These are phyloP conservation scores for Ophiocordyceps sinensis DNA, from an alignment of 2,329 filamentous ascomycete species.

Conservation along the genomic window DNA sequence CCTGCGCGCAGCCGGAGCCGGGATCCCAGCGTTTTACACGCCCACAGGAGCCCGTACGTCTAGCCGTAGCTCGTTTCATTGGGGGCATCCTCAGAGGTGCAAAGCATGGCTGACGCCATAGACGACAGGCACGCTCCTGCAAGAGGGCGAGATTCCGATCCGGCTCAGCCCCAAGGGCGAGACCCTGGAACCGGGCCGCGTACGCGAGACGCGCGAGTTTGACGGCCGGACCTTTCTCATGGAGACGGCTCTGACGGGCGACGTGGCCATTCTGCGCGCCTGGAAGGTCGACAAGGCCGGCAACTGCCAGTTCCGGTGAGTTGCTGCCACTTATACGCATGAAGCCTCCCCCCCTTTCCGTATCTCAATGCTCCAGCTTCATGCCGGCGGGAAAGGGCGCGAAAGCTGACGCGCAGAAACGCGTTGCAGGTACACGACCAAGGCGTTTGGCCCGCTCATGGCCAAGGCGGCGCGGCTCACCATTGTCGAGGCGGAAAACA, in stretches of 20 bases:
- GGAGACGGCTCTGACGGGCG: slow-evolving; percentile 62
- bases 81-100: not conserved
- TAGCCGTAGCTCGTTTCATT: not conserved
- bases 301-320: slow-evolving; percentile 65
- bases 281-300: slow-evolving; percentile 64
- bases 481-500: slow-evolving; percentile 76
- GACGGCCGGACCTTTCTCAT: slow-evolving; percentile 59
- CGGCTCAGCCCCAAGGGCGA: slow-evolving; percentile 43
- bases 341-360: not conserved
- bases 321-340: not conserved
- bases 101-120: not conserved
- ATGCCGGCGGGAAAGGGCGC: not conserved
- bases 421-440: slow-evolving; percentile 47
- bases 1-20: slow-evolving; percentile 57
- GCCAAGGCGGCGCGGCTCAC: slow-evolving; percentile 65
- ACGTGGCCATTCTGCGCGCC: slow-evolving; percentile 64
- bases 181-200: slow-evolving; percentile 47
- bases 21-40: slow-evolving; percentile 71
- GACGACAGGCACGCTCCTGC: slow-evolving; percentile 43
- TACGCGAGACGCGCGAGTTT: slow-evolving; percentile 60
- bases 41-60: slow-evolving; percentile 52
- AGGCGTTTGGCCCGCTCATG: slow-evolving; percentile 63
- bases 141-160: slow-evolving; percentile 54
- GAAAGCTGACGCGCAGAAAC: not conserved
- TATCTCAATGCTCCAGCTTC: not conserved